Evolutionary conservation across 2,329 filamentous ascomycete genomes (phyloP), one percentile per base, ranked within the genome.

Genomic region (Talaromyces atroroseus): DNA sequence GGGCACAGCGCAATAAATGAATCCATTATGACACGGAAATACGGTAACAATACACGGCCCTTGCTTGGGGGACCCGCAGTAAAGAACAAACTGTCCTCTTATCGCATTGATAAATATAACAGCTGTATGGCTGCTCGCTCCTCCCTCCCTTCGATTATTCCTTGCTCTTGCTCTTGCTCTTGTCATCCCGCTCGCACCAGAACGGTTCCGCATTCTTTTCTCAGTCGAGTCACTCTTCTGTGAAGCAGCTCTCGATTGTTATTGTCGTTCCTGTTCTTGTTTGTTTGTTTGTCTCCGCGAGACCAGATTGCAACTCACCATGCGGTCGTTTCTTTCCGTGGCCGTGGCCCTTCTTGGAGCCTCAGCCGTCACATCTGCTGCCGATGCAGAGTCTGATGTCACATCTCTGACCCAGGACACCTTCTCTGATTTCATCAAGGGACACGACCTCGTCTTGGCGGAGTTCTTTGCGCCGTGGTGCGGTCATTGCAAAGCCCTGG

Each of bases 391-490:
- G 44, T 95, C 90, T 48, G 91, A 97, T 72, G 94, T 99, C 62
- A 76, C 84, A 67, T 84, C 90, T 65, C 81, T 99, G 63, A 95
- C 88, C 75, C 86, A 87, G 74, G 90, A 92, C 70, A 90, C 83
- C 63, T 99, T 99, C 74, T 82, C 88, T 65, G 83, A 86, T 60
- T 99, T 96, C 75, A 79, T 99, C 71, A 87, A 87, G 73, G 77
- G 85, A 66, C 88, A 97, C 74, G 86, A 90, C 66, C 82, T 99
- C 57, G 92, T 96, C 55, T 86, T 99, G 60, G 91, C 91, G 66
- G 92, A 99, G 80, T 99, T 96, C 85, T 96, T 90, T 74, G 92
- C 92, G 64, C 92, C 92, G 66, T 95, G 92, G 92, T 95, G 89
- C 66, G 92, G 92, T 64, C 92, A 97, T 83, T 97, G 92, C 88